Percentiles rank a stretch among this genome's conserved stretches.
phyloP scores from a whole-genome alignment of 208 protist species.

The Leishmania aethiopica region DNA sequence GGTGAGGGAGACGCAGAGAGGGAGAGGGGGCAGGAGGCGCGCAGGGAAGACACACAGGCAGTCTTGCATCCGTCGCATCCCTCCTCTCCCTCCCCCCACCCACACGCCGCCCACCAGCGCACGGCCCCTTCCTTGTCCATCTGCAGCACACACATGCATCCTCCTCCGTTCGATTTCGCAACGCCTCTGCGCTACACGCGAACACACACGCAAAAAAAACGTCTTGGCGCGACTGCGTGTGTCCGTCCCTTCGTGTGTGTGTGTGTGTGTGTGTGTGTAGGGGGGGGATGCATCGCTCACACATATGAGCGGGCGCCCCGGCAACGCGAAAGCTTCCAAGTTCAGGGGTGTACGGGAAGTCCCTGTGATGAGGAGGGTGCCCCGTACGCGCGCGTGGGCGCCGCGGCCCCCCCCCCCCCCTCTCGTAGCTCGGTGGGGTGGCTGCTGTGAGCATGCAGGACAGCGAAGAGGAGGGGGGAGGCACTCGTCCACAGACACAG shows the following conservation, averaged over 20 bases:
- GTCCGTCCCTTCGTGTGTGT: neutral
- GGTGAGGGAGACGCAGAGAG: neutral
- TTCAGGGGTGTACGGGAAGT: neutral
- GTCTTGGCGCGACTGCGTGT: neutral
- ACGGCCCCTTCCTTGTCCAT: neutral
- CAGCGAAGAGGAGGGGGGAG: neutral
- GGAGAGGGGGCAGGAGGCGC: neutral
- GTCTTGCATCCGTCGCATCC: neutral
- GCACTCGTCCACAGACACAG: neutral
- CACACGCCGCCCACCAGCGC: neutral
- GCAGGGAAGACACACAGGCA: neutral
- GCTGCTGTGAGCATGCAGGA: neutral
- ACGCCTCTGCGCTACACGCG: neutral
- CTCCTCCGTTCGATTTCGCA: neutral
- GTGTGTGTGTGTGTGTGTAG: too few species aligned
- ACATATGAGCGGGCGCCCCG: neutral
- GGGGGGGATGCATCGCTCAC: neutral
- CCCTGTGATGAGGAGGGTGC: neutral
- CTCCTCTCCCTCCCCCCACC: neutral
- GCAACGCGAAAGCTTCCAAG: neutral
- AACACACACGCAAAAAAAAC: neutral
- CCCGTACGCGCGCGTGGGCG: neutral
- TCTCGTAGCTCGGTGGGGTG: neutral
- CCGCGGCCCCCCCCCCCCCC: neutral
- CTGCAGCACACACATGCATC: neutral